Conservation (phyloP, 257 asterid species). For the Lantana camara region DNA sequence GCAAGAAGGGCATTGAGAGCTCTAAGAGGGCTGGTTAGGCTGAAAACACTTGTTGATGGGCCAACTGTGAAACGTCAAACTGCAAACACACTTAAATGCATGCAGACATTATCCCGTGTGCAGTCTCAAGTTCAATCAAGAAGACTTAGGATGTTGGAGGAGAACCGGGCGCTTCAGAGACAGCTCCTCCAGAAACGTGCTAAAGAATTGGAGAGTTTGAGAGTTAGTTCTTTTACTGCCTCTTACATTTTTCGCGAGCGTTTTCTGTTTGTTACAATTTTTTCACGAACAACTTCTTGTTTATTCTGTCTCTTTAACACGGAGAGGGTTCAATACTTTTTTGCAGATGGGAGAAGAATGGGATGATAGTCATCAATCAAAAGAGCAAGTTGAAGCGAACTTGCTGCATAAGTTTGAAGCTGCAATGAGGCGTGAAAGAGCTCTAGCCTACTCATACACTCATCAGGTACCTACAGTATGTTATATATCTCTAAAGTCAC, state of each 20-base stretch:
- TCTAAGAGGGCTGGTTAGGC: constrained; percentile 85
- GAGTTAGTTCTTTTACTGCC: constrained; percentile 50
- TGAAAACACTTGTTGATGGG: constrained; percentile 86
- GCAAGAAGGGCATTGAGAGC: constrained; percentile 92
- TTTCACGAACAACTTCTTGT: neutral
- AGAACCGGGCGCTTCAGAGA: constrained; percentile 84
- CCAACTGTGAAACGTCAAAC: constrained; percentile 85
- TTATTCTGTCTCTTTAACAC: constrained; percentile 20
- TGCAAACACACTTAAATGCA: constrained; percentile 75
- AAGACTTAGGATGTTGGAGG: constrained; percentile 86
- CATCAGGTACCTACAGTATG: constrained; percentile 70
- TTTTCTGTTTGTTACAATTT: neutral
- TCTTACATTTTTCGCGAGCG: constrained; percentile 18
- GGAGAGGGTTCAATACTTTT: constrained; percentile 21
- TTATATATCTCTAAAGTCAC: neutral
- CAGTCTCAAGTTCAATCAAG: constrained; percentile 86
- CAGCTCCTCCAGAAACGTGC: constrained; percentile 89
- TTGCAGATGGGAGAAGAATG: constrained; percentile 91
- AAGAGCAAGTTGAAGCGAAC: constrained; percentile 75
- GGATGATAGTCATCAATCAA: constrained; percentile 84
- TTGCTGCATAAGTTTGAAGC: constrained; percentile 86
- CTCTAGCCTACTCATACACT: constrained; percentile 89
- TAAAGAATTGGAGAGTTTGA: constrained; percentile 76
- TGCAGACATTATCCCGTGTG: constrained; percentile 86
- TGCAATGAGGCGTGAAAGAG: constrained; percentile 89